Evolutionary conservation across 2,329 filamentous ascomycete genomes (phyloP), one percentile per base, ranked within the genome.

Genomic region (Arthrobotrys megalospora): DNA sequence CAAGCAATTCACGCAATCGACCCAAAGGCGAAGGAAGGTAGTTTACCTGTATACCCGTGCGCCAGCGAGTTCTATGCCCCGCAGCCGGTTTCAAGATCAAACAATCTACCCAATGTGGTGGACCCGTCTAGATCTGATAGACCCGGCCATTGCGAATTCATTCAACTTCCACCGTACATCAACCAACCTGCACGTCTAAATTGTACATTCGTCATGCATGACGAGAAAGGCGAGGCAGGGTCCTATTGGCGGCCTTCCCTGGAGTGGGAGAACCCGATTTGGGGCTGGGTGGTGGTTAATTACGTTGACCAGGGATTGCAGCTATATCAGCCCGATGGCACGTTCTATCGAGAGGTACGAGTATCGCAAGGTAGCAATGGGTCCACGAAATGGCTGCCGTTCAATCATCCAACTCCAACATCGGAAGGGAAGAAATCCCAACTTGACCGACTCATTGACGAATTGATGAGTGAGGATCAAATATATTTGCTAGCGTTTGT

Each of bases 271-370:
- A 83, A 82, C 6, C 85, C 85, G 0, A 84, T 86, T 21, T 86
- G 83, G 83, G 85, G 85, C 32, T 86, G 85, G 85, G 48, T 86
- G 3, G 80, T 86, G 1, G 79, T 83, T 43, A 87, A 87, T 81
- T 86, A 84, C 60, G 82, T 82, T 36, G 83, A 87, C 79, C 80
- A 81, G 4, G 85, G 83, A 1, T 79, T 87, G 1, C 86, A 87
- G 80, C n/a, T 87, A 2, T 87, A 86, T 80, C 72, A 83, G 0
- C 76, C 79, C 0, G 84, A 85, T 34, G 86, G 86, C 11, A 84
- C 82, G 0, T 87, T 86, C 81, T 86, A 85, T 80, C 82, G 84
- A 7, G 85, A 86, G 70, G 83, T 86, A 0, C 83, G 85, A 5
- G 24, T 85, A n/a, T 84, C 83, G 82, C 0, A 16, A 36, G 1